These are phyloP conservation scores for Taphrina deformans DNA, from an alignment of 1,139 yeast species.

Conservation along the genomic window DNA sequence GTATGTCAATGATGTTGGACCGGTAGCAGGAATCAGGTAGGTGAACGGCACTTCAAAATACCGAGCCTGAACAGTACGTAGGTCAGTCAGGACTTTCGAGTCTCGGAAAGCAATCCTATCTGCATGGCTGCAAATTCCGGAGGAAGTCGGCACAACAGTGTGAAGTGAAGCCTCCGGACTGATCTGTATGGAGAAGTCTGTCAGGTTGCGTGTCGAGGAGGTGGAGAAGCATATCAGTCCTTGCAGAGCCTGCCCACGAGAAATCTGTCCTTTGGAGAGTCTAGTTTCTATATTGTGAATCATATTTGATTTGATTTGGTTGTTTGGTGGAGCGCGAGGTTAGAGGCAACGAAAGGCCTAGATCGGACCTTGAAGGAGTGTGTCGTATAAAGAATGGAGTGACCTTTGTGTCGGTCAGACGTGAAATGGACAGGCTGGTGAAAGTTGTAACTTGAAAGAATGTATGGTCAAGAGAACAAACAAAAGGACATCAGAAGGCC, in stretches of 20 bases:
- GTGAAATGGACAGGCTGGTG: background rate
- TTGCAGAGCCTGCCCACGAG: background rate
- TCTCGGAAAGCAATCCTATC: background rate
- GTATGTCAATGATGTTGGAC: background rate
- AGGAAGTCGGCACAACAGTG: background rate
- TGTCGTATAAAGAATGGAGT: background rate
- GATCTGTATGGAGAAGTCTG: background rate
- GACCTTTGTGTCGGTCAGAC: background rate
- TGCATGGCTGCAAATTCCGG: slow-evolving; percentile 11
- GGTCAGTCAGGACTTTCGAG: background rate
- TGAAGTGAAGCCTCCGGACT: background rate
- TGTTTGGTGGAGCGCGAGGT: no score
- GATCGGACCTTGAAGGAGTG: no score
- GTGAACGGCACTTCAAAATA: slow-evolving; percentile 1
- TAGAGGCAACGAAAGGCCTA: no score
- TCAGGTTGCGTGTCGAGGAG: background rate
- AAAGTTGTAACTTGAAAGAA: no score
- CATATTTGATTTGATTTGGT: no score
- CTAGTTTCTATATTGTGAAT: background rate
- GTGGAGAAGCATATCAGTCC: background rate
- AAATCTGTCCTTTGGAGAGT: background rate
- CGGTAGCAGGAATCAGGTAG: background rate
- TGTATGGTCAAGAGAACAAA: no score
- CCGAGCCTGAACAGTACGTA: background rate
- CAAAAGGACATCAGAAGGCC: background rate